phyloP scores from a whole-genome alignment of 2,329 filamentous ascomycete genomes.

The Pezicula radicicola region DNA sequence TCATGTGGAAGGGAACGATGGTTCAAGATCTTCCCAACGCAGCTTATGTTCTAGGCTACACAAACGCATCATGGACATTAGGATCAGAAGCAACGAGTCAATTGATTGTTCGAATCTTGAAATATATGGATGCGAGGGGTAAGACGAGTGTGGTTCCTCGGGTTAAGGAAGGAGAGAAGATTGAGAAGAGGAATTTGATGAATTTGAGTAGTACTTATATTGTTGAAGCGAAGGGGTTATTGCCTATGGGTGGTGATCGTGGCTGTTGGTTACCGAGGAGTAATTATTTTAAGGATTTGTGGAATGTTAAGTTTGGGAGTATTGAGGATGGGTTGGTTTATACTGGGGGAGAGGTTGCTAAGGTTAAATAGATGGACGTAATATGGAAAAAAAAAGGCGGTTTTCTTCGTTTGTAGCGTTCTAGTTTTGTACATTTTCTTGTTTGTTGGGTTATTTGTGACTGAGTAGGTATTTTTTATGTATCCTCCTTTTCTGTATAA shows the following conservation, averaged over 20 bases:
- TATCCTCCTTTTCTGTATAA: no score
- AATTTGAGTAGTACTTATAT: constrained; percentile 15
- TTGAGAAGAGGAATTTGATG: constrained; percentile 2
- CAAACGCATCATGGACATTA: constrained; percentile 61
- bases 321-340: constrained; percentile 17
- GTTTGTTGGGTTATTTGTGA: no score
- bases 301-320: constrained; percentile 22
- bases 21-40: constrained; percentile 61
- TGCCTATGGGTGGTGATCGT: constrained; percentile 17
- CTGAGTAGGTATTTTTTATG: no score
- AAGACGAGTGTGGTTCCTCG: neutral
- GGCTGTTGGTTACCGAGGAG: constrained; percentile 23
- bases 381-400: no score
- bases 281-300: constrained; percentile 28
- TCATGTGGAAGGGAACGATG: constrained; percentile 61
- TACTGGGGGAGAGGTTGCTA: no score
- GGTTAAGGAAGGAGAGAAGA: neutral
- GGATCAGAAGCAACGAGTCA: constrained; percentile 49
- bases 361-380: no score
- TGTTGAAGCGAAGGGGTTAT: constrained; percentile 4
- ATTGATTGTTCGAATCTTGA: neutral
- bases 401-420: no score
- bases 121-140: neutral
- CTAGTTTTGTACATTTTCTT: no score
- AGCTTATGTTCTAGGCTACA: constrained; percentile 58